phyloP scores from a whole-genome alignment of 106 monocot genomes.

The Amphibolis antarctica region DNA sequence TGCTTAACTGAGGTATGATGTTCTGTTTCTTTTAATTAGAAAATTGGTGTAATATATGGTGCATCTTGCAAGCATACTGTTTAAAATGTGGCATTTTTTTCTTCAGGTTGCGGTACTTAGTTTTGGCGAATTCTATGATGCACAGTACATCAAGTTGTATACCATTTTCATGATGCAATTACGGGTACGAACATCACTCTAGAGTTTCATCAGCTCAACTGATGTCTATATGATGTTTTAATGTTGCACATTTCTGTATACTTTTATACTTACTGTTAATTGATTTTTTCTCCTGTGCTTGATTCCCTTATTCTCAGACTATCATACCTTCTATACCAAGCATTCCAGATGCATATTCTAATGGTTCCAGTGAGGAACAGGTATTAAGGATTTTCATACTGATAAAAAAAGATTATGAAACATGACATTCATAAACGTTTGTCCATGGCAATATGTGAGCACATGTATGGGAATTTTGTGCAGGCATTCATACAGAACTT shows the following conservation, averaged over 20 bases:
- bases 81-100: background rate
- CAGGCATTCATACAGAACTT: slow-evolving; percentile 98
- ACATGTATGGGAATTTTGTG: background rate
- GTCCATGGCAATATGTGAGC: background rate
- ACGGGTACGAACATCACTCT: slow-evolving; percentile 42
- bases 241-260: background rate
- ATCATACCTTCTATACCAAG: slow-evolving; percentile 82
- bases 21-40: background rate
- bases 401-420: background rate
- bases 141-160: slow-evolving; percentile 89
- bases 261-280: background rate
- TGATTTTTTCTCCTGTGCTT: background rate
- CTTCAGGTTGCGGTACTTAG: slow-evolving; percentile 82
- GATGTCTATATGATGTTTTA: background rate
- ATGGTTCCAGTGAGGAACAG: slow-evolving; percentile 96
- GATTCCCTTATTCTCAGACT: slow-evolving; percentile 18
- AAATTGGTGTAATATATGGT: background rate
- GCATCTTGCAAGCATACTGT: background rate
- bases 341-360: slow-evolving; percentile 92
- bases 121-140: slow-evolving; percentile 95
- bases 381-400: slow-evolving; percentile 23
- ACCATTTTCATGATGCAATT: slow-evolving; percentile 86
- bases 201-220: background rate
- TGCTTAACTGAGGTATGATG: slow-evolving; percentile 89
- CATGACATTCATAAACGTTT: background rate